Conservation (phyloP, 108 stramenopile genomes). For the Pinguiococcus pyrenoidosus region DNA sequence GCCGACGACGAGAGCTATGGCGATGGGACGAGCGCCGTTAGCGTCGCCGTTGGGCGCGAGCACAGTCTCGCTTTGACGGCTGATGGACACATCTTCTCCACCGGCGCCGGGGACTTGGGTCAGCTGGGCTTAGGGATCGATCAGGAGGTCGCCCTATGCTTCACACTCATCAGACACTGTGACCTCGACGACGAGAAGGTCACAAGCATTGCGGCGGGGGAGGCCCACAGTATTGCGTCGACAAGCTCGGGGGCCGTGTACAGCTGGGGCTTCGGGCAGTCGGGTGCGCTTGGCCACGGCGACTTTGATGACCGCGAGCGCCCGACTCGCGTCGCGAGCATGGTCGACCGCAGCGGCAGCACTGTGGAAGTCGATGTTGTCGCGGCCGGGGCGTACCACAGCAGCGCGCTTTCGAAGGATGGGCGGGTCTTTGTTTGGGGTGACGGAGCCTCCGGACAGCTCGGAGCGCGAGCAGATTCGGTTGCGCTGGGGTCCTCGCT, state of each 20-base stretch:
- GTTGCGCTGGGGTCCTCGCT: no score
- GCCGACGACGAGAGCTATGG: neutral
- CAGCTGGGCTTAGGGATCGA: conserved; percentile 7
- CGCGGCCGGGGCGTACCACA: no score
- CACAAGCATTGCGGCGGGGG: conserved; percentile 2
- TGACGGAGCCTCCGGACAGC: no score
- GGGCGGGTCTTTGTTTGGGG: no score
- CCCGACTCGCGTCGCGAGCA: no score
- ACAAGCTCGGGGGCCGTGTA: conserved; percentile 10
- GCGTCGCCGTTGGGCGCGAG: conserved; percentile 12
- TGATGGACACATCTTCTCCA: conserved; percentile 4
- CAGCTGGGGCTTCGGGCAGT: conserved; percentile 14
- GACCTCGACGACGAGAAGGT: conserved; percentile 7
- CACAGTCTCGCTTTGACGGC: conserved; percentile 6
- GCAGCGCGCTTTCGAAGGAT: no score
- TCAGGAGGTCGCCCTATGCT: neutral
- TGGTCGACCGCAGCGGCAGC: no score
- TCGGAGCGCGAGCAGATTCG: no score
- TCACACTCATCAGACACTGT: neutral
- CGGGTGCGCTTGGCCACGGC: conserved; percentile 16
- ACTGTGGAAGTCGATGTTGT: no score
- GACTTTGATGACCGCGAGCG: neutral
- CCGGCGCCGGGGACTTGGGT: conserved; percentile 6
- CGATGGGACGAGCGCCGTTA: neutral
- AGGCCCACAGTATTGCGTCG: conserved; percentile 3